Evolutionary conservation across 2,329 filamentous ascomycete species (phyloP).

Genomic region (Botryotinia convoluta): DNA sequence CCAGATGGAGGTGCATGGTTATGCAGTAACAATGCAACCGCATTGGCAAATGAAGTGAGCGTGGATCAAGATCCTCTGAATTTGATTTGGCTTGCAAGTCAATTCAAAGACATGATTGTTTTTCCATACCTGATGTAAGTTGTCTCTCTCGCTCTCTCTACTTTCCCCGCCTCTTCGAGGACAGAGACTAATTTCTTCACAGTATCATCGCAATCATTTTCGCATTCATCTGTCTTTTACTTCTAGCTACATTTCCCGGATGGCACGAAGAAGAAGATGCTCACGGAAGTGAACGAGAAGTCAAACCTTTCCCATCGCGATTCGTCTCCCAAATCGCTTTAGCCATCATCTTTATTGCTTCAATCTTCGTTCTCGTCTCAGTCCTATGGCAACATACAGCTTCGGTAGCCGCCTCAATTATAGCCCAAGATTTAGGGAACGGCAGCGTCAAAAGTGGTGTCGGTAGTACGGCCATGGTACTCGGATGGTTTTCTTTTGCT

Average conservation of each 20-base stretch:
- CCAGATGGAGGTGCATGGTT: slow-evolving; percentile 87
- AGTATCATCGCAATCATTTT: slow-evolving; percentile 98
- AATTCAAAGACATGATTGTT: slow-evolving; percentile 98
- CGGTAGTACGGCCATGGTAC: slow-evolving; percentile 91
- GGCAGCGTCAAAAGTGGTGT: slow-evolving; percentile 84
- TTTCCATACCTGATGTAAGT: slow-evolving; percentile 93
- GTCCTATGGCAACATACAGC: slow-evolving; percentile 92
- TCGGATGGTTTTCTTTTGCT: slow-evolving; percentile 96
- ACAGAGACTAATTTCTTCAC: slow-evolving; percentile 24
- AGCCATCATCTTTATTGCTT: slow-evolving; percentile 81
- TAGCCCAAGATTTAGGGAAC: slow-evolving; percentile 90
- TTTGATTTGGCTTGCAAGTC: slow-evolving; percentile 92
- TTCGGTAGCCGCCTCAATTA: slow-evolving; percentile 89
- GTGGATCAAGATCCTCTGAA: slow-evolving; percentile 95
- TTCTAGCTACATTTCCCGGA: slow-evolving; percentile 93
- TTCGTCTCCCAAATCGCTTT: slow-evolving; percentile 90
- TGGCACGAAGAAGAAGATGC: slow-evolving; percentile 92
- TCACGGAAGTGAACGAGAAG: slow-evolving; percentile 78
- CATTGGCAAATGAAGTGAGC: slow-evolving; percentile 82
- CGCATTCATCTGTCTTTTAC: slow-evolving; percentile 90
- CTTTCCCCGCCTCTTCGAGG: not conserved
- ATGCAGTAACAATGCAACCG: slow-evolving; percentile 95
- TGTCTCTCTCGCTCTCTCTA: slow-evolving; percentile 6
- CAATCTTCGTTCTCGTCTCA: slow-evolving; percentile 70
- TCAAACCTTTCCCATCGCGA: slow-evolving; percentile 90